phyloP scores from a whole-genome alignment of 202 grass and related monocot species.

The Setaria italica region DNA sequence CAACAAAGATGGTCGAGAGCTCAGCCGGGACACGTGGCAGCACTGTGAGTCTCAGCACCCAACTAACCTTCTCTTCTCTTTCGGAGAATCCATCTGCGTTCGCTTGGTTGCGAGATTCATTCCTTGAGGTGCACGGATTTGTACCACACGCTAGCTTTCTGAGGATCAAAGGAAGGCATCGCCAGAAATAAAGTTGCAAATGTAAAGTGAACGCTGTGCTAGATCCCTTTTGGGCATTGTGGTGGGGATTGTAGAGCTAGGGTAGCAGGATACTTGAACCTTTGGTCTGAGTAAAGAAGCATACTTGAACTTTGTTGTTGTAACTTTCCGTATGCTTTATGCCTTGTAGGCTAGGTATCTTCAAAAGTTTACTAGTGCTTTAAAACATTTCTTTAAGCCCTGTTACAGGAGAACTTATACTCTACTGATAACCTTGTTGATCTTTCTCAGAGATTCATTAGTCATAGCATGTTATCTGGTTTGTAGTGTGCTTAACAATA shows the following conservation, averaged over 20 bases:
- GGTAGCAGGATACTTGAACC: constrained; percentile 8
- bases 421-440: background rate
- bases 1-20: constrained; percentile 75
- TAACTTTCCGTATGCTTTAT: constrained; percentile 30
- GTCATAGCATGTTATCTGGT: background rate
- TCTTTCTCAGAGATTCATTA: constrained; percentile 16
- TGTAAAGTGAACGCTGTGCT: constrained; percentile 33
- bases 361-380: constrained; percentile 7
- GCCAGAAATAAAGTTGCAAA: constrained; percentile 30
- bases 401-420: background rate
- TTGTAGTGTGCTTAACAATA: background rate
- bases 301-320: background rate
- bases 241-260: background rate
- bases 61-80: background rate
- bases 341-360: background rate
- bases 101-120: constrained; percentile 9
- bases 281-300: background rate
- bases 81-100: background rate
- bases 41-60: constrained; percentile 68
- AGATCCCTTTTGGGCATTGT: constrained; percentile 23
- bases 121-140: constrained; percentile 41
- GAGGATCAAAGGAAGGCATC: constrained; percentile 37
- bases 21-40: constrained; percentile 95
- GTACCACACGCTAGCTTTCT: constrained; percentile 19
- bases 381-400: background rate